Percentiles rank a stretch among this genome's conserved stretches.
These are phyloP conservation scores for Chloris gayana DNA, from an alignment of 176 grass and related monocot genomes.

Conservation along the genomic window DNA sequence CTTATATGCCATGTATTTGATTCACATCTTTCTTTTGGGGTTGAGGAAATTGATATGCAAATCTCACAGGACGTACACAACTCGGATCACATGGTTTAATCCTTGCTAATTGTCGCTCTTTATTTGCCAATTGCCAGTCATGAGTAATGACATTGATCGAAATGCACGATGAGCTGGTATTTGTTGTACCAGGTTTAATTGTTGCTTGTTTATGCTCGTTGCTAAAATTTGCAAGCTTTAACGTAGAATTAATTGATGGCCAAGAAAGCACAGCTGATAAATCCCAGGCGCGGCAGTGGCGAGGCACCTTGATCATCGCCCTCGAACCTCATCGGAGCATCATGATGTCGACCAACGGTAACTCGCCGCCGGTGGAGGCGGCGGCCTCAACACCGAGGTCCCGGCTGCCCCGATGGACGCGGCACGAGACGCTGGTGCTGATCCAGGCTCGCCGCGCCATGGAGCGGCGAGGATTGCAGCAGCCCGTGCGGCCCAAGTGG, in stretches of 20 bases:
- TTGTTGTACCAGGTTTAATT: slow-evolving; percentile 29
- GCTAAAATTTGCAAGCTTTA: slow-evolving; percentile 36
- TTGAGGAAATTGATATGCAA: not conserved
- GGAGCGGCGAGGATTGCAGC: slow-evolving; percentile 41
- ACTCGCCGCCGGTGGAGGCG: slow-evolving; percentile 20
- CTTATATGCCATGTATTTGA: not conserved
- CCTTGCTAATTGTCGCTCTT: not conserved
- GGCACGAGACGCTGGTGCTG: slow-evolving; percentile 64
- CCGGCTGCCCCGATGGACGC: slow-evolving; percentile 63
- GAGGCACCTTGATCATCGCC: not conserved
- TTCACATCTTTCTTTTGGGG: not conserved
- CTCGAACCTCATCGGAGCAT: not conserved
- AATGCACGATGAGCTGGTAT: slow-evolving; percentile 9
- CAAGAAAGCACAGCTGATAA: slow-evolving; percentile 35
- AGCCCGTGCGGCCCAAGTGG: slow-evolving; percentile 57
- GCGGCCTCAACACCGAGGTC: slow-evolving; percentile 21
- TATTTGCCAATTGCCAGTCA: slow-evolving; percentile 10
- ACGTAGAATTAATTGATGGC: slow-evolving; percentile 33
- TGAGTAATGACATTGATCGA: not conserved
- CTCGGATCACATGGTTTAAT: slow-evolving; percentile 18
- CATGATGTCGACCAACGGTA: slow-evolving; percentile 40
- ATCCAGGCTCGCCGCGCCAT: slow-evolving; percentile 50
- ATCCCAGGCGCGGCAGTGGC: not conserved
- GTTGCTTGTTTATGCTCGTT: not conserved
- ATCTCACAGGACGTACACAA: not conserved